Evolutionary conservation across 2,329 filamentous ascomycete genomes (phyloP).

Genomic region (Phialophora macrospora): DNA sequence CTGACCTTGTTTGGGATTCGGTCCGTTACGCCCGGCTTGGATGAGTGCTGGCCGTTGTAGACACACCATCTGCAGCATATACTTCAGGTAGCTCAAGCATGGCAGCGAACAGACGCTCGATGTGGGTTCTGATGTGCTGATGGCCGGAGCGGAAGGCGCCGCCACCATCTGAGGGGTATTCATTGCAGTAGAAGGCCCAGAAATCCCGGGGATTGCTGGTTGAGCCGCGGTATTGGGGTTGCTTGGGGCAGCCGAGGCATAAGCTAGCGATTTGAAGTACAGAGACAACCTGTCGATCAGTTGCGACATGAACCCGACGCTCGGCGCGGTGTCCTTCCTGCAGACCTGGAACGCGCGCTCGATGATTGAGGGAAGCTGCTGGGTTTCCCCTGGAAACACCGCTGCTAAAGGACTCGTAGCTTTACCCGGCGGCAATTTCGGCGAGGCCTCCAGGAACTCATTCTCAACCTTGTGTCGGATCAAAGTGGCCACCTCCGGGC

Average conservation of each 20-base stretch:
- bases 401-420: conserved; percentile 24
- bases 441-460: conserved; percentile 46
- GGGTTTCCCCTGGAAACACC: conserved; percentile 24
- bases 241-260: neutral
- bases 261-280: conserved; percentile 30
- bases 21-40: conserved; percentile 8
- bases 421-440: conserved; percentile 26
- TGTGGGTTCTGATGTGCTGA: conserved; percentile 20
- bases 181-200: conserved; percentile 12
- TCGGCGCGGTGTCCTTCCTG: conserved; percentile 26
- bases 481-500: conserved; percentile 39
- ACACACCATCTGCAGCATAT: conserved; percentile 36
- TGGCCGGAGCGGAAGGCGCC: conserved; percentile 26
- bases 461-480: conserved; percentile 50
- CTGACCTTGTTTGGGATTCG: conserved; percentile 33
- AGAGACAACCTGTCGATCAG: conserved; percentile 37
- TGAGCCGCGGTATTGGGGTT: conserved; percentile 4
- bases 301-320: conserved; percentile 26
- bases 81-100: conserved; percentile 29
- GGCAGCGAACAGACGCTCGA: conserved; percentile 8
- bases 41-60: conserved; percentile 30
- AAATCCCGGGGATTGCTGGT: conserved; percentile 8
- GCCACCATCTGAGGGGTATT: conserved; percentile 13
- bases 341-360: conserved; percentile 33
- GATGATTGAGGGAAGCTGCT: conserved; percentile 27